Evolutionary conservation across 176 grass and related monocot genomes (phyloP), one percentile per base, ranked within the genome.

Genomic region (Ampelocalamus luodianensis): DNA sequence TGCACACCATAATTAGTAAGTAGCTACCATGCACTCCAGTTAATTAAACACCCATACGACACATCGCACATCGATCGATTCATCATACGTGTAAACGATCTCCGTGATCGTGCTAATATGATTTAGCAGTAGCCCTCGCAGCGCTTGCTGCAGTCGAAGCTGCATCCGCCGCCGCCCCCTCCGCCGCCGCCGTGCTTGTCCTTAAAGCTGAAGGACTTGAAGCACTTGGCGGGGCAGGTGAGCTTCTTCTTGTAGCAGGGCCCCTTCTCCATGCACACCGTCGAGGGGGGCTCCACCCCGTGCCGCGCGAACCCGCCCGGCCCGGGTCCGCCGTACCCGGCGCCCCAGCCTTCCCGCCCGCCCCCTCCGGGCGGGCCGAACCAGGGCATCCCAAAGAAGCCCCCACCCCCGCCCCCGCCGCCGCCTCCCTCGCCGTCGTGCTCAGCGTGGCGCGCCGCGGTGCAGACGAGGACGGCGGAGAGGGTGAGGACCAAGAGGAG

Each of bases 111-210:
- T 16, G 5, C 49, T 5, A 50, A 15, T 5, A 50, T 50, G 54
- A 70, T n/a, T 87, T 34, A 88, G 64, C 93, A 94, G 90, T 75
- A 42, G 8, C 81, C 93, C 48, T 70, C 42, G 93, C 93, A 94
- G 5, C 77, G 71, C 10, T n/a, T 68, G 20, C 38, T 78, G 88
- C 93, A 94, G 64, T 94, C 93, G 77, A 94, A 90, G 68, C 27
- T 90, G 85, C 93, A 94, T 0, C 92, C 85, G 0, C 92, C 93
- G 38, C 93, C 82, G 3, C 89, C 82, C 0, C 89, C 92, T 0
- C 87, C 92, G 9, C 90, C 87, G 55, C 89, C 89, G 85, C 83
- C 83, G 40, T 87, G 58, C 43, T 81, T 79, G 45, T 23, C 32
- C 1, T 27, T 38, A 82, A 80, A 81, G 82, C 90, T 92, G 86